These are phyloP conservation scores for Litsea cubeba DNA, from an alignment of 164 flowering plant genomes.

Conservation along the genomic window DNA sequence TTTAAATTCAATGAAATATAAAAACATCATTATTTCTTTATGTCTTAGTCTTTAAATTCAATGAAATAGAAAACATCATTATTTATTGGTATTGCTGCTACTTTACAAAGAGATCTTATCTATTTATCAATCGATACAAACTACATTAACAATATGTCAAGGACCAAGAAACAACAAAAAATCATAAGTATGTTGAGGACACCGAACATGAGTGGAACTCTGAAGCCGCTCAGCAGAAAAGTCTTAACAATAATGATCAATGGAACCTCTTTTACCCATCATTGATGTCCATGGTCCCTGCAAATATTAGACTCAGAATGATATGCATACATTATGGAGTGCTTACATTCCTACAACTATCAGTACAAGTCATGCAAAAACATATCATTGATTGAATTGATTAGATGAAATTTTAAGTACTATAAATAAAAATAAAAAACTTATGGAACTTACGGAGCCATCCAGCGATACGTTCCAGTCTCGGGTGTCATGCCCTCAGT, in stretches of 20 bases:
- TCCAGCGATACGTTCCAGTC: conserved; percentile 81
- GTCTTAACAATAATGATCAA: background rate
- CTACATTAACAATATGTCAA: too few relatives aligned
- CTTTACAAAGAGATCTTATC: too few relatives aligned
- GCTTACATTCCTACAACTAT: background rate
- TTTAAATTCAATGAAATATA: too few relatives aligned
- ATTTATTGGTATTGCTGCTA: too few relatives aligned
- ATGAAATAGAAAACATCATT: too few relatives aligned
- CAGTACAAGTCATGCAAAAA: background rate
- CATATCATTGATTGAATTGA: background rate
- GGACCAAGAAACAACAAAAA: too few relatives aligned
- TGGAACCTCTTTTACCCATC: background rate
- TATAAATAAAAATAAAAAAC: background rate
- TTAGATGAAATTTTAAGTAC: background rate
- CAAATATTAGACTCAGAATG: background rate
- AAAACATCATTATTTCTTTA: too few relatives aligned
- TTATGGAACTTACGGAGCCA: conserved; percentile 65
- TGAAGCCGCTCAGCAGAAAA: too few relatives aligned
- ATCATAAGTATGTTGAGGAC: too few relatives aligned
- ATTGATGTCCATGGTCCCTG: background rate
- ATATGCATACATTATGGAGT: background rate
- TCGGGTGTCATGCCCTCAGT: conserved; percentile 80
- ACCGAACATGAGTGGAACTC: too few relatives aligned
- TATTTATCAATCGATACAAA: too few relatives aligned
- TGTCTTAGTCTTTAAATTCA: too few relatives aligned